Percentiles rank a stretch among this genome's conserved stretches.
Evolutionary conservation across 2,329 filamentous ascomycete genomes (phyloP).

Genomic region (Arthroderma sp.): DNA sequence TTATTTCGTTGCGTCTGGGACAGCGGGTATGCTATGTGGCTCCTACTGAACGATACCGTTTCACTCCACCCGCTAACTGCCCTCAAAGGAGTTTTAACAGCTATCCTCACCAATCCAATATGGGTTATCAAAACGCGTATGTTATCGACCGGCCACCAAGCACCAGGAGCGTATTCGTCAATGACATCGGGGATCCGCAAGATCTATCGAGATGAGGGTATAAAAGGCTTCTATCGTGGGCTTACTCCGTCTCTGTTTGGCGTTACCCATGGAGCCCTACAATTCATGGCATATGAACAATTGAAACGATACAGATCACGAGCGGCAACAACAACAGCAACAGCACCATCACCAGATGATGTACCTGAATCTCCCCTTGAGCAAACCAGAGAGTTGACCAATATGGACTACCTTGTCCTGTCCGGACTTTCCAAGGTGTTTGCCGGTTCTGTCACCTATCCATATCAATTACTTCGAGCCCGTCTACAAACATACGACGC

Average conservation of each 20-base stretch:
- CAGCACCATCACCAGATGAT: background rate
- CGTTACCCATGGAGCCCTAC: conserved; percentile 82
- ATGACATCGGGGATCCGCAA: conserved; percentile 57
- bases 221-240: conserved; percentile 74
- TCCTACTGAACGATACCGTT: too few relatives aligned
- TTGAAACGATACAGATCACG: conserved; percentile 49
- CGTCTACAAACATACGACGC: conserved; percentile 83
- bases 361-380: background rate
- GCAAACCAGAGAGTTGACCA: conserved; percentile 38
- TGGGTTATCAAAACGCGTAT: conserved; percentile 99
- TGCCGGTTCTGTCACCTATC: conserved; percentile 82
- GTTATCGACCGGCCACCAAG: conserved; percentile 66
- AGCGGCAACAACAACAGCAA: conserved; percentile 15
- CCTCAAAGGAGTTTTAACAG: conserved; percentile 54
- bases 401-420: conserved; percentile 65
- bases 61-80: background rate
- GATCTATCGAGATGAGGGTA: conserved; percentile 58
- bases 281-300: conserved; percentile 88
- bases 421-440: conserved; percentile 74
- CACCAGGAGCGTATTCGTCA: conserved; percentile 65
- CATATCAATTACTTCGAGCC: conserved; percentile 83
- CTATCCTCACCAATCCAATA: conserved; percentile 79
- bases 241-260: conserved; percentile 71
- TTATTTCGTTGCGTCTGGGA: conserved; percentile 66
- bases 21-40: conserved; percentile 34